Evolutionary conservation across 139 green algal species (phyloP).

Genomic region (Volvox reticuliferus): DNA sequence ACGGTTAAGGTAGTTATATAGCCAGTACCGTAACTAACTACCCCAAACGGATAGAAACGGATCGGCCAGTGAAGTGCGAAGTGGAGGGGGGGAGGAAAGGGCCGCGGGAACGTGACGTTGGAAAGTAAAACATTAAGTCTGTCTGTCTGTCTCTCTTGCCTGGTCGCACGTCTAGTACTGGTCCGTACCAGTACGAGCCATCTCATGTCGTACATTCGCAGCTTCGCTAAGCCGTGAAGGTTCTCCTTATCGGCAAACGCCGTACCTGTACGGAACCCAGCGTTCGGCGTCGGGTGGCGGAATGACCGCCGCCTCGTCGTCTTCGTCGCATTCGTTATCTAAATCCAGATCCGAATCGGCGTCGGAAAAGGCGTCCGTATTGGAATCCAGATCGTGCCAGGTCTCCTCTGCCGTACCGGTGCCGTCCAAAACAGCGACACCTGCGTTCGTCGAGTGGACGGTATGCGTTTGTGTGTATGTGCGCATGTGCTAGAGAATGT

Average conservation of each 20-base stretch:
- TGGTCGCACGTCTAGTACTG: neutral
- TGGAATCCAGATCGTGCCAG: conserved; percentile 3
- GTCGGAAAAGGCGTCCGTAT: neutral
- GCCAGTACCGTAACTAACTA: too few relatives aligned
- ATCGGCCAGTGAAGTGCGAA: neutral
- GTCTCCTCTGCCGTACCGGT: neutral
- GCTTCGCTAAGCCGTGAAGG: neutral
- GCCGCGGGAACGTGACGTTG: too few relatives aligned
- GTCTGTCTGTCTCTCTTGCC: neutral
- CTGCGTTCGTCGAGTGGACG: neutral
- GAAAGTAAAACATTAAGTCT: neutral
- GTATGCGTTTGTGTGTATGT: neutral
- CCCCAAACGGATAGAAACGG: neutral
- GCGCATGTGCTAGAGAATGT: neutral
- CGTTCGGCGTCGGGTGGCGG: conserved; percentile 28
- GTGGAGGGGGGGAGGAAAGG: too few relatives aligned
- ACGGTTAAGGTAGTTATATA: neutral
- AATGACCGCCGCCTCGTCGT: neutral
- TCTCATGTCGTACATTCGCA: neutral
- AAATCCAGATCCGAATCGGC: conserved; percentile 2
- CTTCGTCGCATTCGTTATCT: neutral
- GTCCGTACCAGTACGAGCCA: neutral
- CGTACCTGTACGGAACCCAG: conserved; percentile 66
- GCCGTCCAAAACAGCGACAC: neutral
- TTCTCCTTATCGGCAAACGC: neutral